Percentiles rank a stretch among this genome's conserved stretches.
These are phyloP conservation scores for Russula abietina DNA, from an alignment of 768 basidiomycete genomes.

Conservation along the genomic window DNA sequence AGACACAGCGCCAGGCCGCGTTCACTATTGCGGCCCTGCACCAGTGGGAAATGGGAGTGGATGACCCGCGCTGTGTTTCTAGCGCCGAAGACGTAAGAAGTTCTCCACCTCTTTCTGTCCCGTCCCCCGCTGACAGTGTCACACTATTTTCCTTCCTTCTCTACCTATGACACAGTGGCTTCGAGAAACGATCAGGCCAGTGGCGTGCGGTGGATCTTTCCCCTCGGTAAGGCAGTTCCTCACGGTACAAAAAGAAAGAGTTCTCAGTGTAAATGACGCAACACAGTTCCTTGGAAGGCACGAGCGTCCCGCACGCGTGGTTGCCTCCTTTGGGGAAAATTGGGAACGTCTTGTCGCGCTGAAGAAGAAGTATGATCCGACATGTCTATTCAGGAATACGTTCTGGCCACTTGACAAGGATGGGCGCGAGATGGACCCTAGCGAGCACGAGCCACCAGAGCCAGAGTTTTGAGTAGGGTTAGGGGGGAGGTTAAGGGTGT, in stretches of 20 bases:
- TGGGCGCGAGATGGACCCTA: conserved; percentile 49
- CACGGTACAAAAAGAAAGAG: not conserved
- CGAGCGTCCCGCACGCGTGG: conserved; percentile 56
- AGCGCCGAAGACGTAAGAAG: conserved; percentile 71
- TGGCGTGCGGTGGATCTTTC: conserved; percentile 72
- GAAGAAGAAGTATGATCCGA: conserved; percentile 73
- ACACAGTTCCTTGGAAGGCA: conserved; percentile 68
- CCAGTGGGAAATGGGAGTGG: conserved; percentile 83
- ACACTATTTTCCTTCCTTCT: not conserved
- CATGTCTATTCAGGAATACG: conserved; percentile 65
- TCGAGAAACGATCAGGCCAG: conserved; percentile 58
- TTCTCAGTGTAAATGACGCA: not conserved
- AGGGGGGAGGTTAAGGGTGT: too few relatives aligned
- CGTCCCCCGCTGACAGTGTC: conserved; percentile 16
- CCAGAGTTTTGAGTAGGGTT: conserved; percentile 21
- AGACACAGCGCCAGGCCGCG: conserved; percentile 67
- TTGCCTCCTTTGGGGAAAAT: conserved; percentile 65
- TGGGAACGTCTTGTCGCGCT: conserved; percentile 65
- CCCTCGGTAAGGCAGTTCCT: conserved; percentile 62
- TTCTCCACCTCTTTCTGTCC: not conserved
- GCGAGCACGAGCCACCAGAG: conserved; percentile 57
- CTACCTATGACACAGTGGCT: conserved; percentile 60
- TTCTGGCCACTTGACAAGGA: conserved; percentile 72
- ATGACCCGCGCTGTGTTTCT: conserved; percentile 73
- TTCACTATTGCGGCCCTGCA: conserved; percentile 88